Evolutionary conservation across 148 eudicot species (phyloP).

Genomic region (Cornus kousa): DNA sequence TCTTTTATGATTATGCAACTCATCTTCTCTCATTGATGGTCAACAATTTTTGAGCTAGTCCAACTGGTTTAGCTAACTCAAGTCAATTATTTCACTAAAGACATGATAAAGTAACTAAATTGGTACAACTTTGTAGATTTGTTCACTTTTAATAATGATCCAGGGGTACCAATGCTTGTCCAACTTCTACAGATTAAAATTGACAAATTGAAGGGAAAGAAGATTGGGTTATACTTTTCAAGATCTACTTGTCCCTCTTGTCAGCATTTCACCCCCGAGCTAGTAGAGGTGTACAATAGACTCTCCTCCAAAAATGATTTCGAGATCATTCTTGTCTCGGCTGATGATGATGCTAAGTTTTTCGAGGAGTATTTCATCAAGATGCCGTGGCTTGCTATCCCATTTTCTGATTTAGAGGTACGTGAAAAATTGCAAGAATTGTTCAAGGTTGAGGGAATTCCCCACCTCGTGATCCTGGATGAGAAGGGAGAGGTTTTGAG

Average conservation of each 20-base stretch:
- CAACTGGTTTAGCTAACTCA: no score
- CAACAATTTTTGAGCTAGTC: no score
- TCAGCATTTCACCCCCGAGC: constrained; percentile 40
- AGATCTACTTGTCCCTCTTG: constrained; percentile 52
- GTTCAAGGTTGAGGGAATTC: constrained; percentile 40
- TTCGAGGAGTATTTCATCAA: constrained; percentile 40
- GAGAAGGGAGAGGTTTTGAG: constrained; percentile 36
- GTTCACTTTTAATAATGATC: neutral
- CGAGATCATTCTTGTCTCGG: constrained; percentile 40
- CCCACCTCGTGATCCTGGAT: constrained; percentile 40
- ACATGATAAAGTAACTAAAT: no score
- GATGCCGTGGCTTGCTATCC: constrained; percentile 60
- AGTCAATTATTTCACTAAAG: no score
- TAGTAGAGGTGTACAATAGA: constrained; percentile 33
- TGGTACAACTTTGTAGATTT: neutral
- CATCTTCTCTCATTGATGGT: no score
- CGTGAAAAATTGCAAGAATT: constrained; percentile 16
- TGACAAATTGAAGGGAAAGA: no score
- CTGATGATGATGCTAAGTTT: constrained; percentile 35
- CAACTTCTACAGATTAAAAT: no score
- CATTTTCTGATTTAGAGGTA: constrained; percentile 33
- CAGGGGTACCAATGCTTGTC: neutral
- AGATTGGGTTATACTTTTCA: constrained; percentile 29
- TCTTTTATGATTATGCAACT: no score
- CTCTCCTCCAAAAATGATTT: constrained; percentile 36